Evolutionary conservation across 2,329 filamentous ascomycete species (phyloP).

Genomic region (Neofusicoccum kwambonambiense): DNA sequence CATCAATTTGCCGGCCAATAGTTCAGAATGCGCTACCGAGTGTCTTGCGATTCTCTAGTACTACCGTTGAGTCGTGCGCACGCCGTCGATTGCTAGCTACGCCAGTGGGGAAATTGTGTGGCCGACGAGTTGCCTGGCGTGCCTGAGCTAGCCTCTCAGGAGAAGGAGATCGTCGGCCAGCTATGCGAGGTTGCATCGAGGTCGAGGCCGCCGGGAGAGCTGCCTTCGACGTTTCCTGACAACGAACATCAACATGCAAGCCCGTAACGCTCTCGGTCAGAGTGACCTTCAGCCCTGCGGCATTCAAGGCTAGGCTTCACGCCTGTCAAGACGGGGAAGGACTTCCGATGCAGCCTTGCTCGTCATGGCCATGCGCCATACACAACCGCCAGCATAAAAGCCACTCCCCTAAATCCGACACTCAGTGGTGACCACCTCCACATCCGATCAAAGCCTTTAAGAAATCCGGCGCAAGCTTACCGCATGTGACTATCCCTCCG

Average conservation of each 20-base stretch:
- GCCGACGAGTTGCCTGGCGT: background rate
- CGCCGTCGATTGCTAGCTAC: background rate
- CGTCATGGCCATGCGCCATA: background rate
- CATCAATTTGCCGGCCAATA: constrained; percentile 3
- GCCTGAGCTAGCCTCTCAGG: constrained; percentile 1
- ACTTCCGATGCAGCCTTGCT: background rate
- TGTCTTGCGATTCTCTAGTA: background rate
- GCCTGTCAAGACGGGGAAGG: background rate
- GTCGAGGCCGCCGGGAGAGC: background rate
- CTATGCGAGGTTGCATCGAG: constrained; percentile 5
- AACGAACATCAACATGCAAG: background rate
- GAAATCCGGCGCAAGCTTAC: background rate
- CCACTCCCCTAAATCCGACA: background rate
- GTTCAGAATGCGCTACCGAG: background rate
- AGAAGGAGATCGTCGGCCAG: constrained; percentile 4
- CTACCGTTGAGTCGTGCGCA: background rate
- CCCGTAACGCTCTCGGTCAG: background rate
- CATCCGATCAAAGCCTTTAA: background rate
- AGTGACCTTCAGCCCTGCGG: background rate
- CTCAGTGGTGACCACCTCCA: background rate
- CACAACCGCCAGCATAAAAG: background rate
- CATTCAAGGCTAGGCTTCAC: background rate
- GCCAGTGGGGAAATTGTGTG: constrained; percentile 6
- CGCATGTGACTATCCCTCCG: background rate
- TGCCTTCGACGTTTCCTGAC: background rate